Base-by-base conservation (phyloP, 257 asterid genomes). In the Datura wrightii region DNA sequence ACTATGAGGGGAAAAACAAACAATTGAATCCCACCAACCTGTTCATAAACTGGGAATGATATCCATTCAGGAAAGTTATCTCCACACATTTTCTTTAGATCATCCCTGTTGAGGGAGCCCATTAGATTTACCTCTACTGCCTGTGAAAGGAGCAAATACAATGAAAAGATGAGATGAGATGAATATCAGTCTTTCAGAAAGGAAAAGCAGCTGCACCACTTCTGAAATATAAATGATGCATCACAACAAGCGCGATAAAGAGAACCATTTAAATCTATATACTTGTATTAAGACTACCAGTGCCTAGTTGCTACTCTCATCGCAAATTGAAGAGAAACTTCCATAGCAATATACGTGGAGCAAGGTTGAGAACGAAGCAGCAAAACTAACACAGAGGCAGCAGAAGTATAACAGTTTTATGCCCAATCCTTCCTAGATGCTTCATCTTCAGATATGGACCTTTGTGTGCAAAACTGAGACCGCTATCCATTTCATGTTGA, bases 61-160 rank as follows among this genome's bases (percentile, higher is more conserved):
- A 97, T 97, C 99, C 98, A 97, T 82, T 93, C 97, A 0, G 99
- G 99, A 87, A 91, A 92, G 79, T 93, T 94, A 55, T 94, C 98
- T 72, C 98, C 99, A 78, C 99, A 97, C 41, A 94, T 92, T 88
- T 94, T 94, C 85, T 90, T 94, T 90, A 97, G 84, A 85, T 97
- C 99, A 18, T 97, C 98, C 92, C 96, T 93, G 86, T 81, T 90
- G 86, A 97, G 93, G 56, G 95, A 92, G 90, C 99, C 90, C 16
- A 97, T 89, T 69, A 92, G 91, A 85, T 95, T 94, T 82, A 97
- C 90, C 85, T 97, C 98, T 58, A 91, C 95, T 31, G 98, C 99
- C 99, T 97, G 95, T 83, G 19, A 72, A 72, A 72, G 58, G n/a
- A 72, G 59, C 3, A 46, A 55, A 41, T 83, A 80, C 76, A 83